Evolutionary conservation across 192 early-diverging fungal genomes (phyloP).

Genomic region (Borealophlyctis nickersoniae): DNA sequence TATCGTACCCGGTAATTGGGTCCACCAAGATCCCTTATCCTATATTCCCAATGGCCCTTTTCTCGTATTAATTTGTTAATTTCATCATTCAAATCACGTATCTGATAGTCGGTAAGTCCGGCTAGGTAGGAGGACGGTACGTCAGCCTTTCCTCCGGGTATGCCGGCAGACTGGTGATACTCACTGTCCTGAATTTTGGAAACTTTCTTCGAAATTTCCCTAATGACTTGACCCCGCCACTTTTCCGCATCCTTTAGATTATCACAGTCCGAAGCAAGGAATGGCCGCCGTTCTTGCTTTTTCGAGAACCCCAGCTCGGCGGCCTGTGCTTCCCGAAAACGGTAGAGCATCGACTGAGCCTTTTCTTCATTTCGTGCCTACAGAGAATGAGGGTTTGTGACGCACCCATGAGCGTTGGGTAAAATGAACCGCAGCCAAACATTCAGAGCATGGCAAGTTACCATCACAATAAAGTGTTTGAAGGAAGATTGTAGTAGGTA

Average conservation of each 20-base stretch:
- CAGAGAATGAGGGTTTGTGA: slow-evolving; percentile 3
- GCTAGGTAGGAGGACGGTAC: slow-evolving; percentile 35
- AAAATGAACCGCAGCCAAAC: no score
- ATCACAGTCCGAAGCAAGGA: slow-evolving; percentile 65
- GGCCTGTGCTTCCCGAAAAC: slow-evolving; percentile 91
- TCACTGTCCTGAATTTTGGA: slow-evolving; percentile 88
- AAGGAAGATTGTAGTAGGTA: no score
- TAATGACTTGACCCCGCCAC: slow-evolving; percentile 86
- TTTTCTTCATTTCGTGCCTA: slow-evolving; percentile 97
- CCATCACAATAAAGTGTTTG: no score
- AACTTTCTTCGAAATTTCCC: slow-evolving; percentile 85
- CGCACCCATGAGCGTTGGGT: no score
- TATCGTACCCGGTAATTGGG: slow-evolving; percentile 70
- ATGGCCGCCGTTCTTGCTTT: slow-evolving; percentile 71
- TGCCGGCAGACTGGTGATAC: not conserved
- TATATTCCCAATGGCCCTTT: slow-evolving; percentile 88
- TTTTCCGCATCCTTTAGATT: slow-evolving; percentile 78
- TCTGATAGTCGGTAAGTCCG: slow-evolving; percentile 81
- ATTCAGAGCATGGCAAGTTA: no score
- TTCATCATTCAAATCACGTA: slow-evolving; percentile 92
- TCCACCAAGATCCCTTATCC: slow-evolving; percentile 89
- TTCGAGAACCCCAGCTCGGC: slow-evolving; percentile 70
- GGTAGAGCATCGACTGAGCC: slow-evolving; percentile 96
- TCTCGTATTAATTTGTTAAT: slow-evolving; percentile 93
- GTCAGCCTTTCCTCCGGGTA: not conserved